Conservation (phyloP, 2,329 filamentous ascomycete species). For the Leptoxyphium fumago region DNA sequence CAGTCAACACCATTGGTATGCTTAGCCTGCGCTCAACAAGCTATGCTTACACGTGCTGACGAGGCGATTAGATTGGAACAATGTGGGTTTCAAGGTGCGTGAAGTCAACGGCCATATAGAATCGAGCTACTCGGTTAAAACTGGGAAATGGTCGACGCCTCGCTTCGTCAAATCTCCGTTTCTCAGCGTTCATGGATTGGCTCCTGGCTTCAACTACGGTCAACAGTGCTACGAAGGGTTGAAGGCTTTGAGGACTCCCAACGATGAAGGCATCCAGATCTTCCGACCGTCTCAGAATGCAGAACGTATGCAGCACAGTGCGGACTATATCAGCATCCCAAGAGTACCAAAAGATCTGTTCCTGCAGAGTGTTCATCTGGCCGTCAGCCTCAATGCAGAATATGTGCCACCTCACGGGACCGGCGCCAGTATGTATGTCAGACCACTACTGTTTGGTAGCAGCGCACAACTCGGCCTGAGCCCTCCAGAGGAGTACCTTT, state of each 20-base stretch:
- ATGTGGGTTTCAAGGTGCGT: conserved; percentile 82
- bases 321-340: conserved; percentile 70
- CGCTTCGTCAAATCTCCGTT: conserved; percentile 70
- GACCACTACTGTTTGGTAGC: conserved; percentile 76
- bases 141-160: conserved; percentile 62
- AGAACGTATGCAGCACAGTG: conserved; percentile 67
- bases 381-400: conserved; percentile 76
- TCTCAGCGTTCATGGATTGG: conserved; percentile 86
- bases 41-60: conserved; percentile 1
- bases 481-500: conserved; percentile 83
- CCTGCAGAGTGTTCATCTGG: conserved; percentile 58
- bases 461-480: conserved; percentile 74
- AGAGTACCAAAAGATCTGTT: conserved; percentile 64
- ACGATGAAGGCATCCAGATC: conserved; percentile 56
- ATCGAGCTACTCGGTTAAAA: conserved; percentile 62
- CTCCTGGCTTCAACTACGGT: conserved; percentile 88
- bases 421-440: conserved; percentile 83
- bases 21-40: not conserved
- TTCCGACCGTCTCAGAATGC: conserved; percentile 85
- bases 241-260: conserved; percentile 77
- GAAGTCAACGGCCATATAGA: conserved; percentile 95
- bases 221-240: conserved; percentile 98
- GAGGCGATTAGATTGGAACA: conserved; percentile 58
- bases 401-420: conserved; percentile 83
- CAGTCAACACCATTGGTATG: conserved; percentile 58